Base-by-base conservation (phyloP, 2,329 filamentous ascomycete species). In the Neocatenulostroma microsporum region DNA sequence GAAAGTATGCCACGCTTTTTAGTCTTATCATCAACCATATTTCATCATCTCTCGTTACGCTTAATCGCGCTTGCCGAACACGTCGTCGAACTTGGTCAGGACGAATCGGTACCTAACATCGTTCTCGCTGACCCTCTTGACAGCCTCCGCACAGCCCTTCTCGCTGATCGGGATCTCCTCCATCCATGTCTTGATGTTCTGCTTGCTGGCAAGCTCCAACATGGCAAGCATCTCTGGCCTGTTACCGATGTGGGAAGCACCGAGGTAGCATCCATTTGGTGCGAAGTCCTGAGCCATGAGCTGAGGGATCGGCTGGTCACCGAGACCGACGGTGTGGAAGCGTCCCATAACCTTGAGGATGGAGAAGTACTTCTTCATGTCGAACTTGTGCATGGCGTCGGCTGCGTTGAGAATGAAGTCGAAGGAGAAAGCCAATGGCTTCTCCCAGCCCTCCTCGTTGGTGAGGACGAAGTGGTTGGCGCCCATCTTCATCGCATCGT, bases 291-390 rank as follows among this genome's bases (percentile, higher is more conserved):
- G 82, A 34, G 76, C 78, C 48, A 91, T 71, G 21, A 47, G 34
- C 10, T 70, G 64, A 39, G 84, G 76, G 9, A 84, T 76, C 29
- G 80, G 77, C 44, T 84, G 81, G 57, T 87, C 83, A 3, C 84
- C 84, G 54, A 91, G 70, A 27, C 84, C 84, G 36, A 89, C 82
- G 53, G 74, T 83, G 59, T 89, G 76, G 76, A 83, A 91, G 56
- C 73, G 74, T 40, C 82, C 84, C 64, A 87, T 83, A 39, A 89
- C 79, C 62, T 89, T 86, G 58, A 93, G 73, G 52, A 87, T 74
- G 43, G 74, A 76, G 53, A 93, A 75, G 67, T 91, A 93, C 46
- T 80, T 72, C 30, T 39, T 24, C 35, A 47, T 29, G 37, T 47
- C 31, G 39, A 47, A 45, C 21, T 45, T 37, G 53, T 76, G 68